phyloP scores from a whole-genome alignment of 106 monocot genomes.

The Dioscorea dumetorum region DNA sequence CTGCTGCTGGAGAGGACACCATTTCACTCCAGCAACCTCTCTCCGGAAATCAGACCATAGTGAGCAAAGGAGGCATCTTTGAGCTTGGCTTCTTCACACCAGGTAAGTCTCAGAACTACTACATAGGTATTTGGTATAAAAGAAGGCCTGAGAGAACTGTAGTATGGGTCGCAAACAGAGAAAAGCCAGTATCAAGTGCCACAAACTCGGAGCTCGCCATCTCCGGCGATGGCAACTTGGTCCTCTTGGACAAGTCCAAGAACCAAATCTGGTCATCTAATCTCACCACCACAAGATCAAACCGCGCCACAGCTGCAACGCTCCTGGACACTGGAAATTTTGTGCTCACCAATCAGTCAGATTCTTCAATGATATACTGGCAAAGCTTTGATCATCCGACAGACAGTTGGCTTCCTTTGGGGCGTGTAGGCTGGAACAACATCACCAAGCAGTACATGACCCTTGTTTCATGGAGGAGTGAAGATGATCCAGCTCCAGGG shows the following conservation, averaged over 20 bases:
- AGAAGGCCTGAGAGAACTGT: constrained; percentile 16
- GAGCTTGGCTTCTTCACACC: constrained; percentile 7
- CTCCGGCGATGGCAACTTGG: constrained; percentile 27
- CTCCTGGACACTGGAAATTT: constrained; percentile 32
- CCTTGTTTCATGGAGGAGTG: constrained; percentile 44
- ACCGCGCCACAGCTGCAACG: constrained; percentile 7
- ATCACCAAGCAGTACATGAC: constrained; percentile 21
- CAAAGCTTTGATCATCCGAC: constrained; percentile 51
- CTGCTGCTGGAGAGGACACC: not conserved
- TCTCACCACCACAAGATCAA: constrained; percentile 1
- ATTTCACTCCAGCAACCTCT: not conserved
- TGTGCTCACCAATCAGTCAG: constrained; percentile 10
- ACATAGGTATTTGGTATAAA: constrained; percentile 47
- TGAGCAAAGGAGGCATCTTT: constrained; percentile 5
- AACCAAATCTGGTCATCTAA: constrained; percentile 34
- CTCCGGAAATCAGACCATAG: constrained; percentile 8
- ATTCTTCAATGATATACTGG: constrained; percentile 14
- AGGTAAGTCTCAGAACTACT: constrained; percentile 3
- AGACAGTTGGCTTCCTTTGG: constrained; percentile 34
- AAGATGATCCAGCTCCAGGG: constrained; percentile 34
- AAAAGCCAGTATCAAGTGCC: constrained; percentile 12
- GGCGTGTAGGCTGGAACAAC: constrained; percentile 21
- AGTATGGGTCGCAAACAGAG: constrained; percentile 52
- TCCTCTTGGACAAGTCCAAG: constrained; percentile 20
- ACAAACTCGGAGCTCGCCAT: constrained; percentile 24